Percentiles rank a stretch among this genome's conserved stretches.
These are phyloP conservation scores for Clarkia xantiana DNA, from an alignment of 345 rosid genomes.

Conservation along the genomic window DNA sequence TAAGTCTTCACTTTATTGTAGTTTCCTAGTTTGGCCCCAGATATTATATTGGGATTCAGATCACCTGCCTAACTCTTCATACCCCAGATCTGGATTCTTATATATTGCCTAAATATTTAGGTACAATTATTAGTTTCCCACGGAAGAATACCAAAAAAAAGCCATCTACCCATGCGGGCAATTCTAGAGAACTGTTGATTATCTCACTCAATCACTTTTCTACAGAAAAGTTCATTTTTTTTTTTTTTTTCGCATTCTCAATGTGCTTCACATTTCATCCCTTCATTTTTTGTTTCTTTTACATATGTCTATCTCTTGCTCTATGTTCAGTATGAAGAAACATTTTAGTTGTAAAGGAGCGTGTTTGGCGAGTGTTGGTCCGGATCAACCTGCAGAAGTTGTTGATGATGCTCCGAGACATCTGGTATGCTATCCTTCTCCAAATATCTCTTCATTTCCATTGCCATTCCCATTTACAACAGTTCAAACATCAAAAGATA, in stretches of 20 bases:
- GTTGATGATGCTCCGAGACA: slow-evolving; percentile 74
- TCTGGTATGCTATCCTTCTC: slow-evolving; percentile 33
- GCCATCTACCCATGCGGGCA: too few relatives aligned
- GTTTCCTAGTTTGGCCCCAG: too few relatives aligned
- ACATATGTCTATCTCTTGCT: slow-evolving; percentile 1
- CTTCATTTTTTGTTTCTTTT: not conserved
- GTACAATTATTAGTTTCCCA: too few relatives aligned
- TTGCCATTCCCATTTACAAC: not conserved
- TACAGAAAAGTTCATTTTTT: not conserved
- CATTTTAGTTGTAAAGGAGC: slow-evolving; percentile 82
- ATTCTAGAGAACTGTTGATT: too few relatives aligned
- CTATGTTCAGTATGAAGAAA: slow-evolving; percentile 45
- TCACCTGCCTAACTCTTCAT: too few relatives aligned
- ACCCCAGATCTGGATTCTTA: too few relatives aligned
- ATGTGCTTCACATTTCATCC: not conserved
- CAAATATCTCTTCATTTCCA: not conserved
- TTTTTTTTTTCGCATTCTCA: not conserved
- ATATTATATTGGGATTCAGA: too few relatives aligned
- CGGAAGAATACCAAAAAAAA: too few relatives aligned
- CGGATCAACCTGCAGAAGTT: slow-evolving; percentile 95
- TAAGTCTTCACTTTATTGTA: slow-evolving; percentile 5
- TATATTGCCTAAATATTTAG: too few relatives aligned
- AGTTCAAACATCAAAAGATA: not conserved
- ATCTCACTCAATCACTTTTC: not conserved
- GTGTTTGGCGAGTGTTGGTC: slow-evolving; percentile 67